Conservation (phyloP, 108 stramenopile species). For the Nannochloropsis gaditana region DNA sequence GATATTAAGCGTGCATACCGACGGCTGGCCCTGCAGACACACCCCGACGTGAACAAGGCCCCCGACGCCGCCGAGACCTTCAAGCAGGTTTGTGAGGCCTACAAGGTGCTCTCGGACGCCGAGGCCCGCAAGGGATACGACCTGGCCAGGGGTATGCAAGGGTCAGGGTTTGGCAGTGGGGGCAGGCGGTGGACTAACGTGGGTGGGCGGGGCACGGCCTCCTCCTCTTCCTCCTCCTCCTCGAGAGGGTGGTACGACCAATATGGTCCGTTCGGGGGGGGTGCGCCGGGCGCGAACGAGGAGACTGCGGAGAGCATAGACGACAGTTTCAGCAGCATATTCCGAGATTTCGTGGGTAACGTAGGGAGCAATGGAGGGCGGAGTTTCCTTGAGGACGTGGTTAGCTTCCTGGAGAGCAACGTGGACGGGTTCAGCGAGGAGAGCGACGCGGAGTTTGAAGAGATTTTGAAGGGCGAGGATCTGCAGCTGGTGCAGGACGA, state of each 20-base stretch:
- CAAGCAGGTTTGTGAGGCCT: conserved; percentile 35
- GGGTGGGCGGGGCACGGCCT: background rate
- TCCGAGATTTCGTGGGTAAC: conserved; percentile 31
- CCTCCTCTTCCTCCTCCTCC: background rate
- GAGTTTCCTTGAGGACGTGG: conserved; percentile 33
- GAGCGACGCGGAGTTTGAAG: conserved; percentile 33
- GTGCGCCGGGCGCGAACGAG: background rate
- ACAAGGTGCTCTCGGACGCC: conserved; percentile 43
- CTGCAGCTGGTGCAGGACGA: conserved; percentile 16
- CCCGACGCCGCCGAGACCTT: conserved; percentile 36
- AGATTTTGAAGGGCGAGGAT: conserved; percentile 24
- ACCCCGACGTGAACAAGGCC: conserved; percentile 46
- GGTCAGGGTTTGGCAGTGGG: background rate
- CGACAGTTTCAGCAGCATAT: conserved; percentile 41
- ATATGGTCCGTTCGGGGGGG: background rate
- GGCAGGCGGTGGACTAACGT: background rate
- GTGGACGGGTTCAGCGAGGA: conserved; percentile 26
- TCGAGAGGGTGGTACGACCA: background rate
- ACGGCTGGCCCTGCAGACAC: conserved; percentile 36
- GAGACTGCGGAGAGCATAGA: conserved; percentile 17
- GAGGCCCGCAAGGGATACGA: conserved; percentile 32
- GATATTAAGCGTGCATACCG: conserved; percentile 51
- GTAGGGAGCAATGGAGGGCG: conserved; percentile 28
- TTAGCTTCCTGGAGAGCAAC: conserved; percentile 31
- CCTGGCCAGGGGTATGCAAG: background rate